Conservation (phyloP, 345 rosid genomes). For the Raphanus sativus region DNA sequence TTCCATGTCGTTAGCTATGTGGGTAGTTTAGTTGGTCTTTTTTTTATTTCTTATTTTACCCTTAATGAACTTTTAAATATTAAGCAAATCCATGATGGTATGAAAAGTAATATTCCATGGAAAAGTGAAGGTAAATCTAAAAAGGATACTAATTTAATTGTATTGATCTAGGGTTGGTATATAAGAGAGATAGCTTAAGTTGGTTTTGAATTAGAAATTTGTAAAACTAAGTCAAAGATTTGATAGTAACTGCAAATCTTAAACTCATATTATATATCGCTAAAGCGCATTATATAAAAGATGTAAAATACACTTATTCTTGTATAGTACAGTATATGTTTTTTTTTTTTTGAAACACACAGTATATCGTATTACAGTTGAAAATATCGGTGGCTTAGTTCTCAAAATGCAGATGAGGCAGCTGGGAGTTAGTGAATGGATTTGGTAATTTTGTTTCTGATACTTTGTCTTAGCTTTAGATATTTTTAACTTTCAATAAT, state of each 20-base stretch:
- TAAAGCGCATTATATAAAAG: background rate
- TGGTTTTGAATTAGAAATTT: background rate
- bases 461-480: background rate
- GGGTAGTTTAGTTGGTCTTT: too few relatives aligned
- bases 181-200: background rate
- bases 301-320: background rate
- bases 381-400: background rate
- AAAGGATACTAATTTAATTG: too few relatives aligned
- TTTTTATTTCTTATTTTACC: too few relatives aligned
- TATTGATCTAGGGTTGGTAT: background rate
- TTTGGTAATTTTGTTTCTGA: background rate
- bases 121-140: too few relatives aligned
- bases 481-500: background rate
- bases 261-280: background rate
- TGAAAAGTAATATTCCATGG: too few relatives aligned
- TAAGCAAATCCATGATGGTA: too few relatives aligned
- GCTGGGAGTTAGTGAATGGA: constrained; percentile 1
- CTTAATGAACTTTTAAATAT: too few relatives aligned
- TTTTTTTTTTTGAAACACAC: too few relatives aligned
- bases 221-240: background rate
- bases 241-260: background rate
- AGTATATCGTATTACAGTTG: background rate
- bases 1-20: too few relatives aligned
- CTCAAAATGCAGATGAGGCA: constrained; percentile 10
- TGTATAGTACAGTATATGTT: background rate